phyloP scores from a whole-genome alignment of 2,329 filamentous ascomycete genomes.

The Colletotrichum orchidophilum region DNA sequence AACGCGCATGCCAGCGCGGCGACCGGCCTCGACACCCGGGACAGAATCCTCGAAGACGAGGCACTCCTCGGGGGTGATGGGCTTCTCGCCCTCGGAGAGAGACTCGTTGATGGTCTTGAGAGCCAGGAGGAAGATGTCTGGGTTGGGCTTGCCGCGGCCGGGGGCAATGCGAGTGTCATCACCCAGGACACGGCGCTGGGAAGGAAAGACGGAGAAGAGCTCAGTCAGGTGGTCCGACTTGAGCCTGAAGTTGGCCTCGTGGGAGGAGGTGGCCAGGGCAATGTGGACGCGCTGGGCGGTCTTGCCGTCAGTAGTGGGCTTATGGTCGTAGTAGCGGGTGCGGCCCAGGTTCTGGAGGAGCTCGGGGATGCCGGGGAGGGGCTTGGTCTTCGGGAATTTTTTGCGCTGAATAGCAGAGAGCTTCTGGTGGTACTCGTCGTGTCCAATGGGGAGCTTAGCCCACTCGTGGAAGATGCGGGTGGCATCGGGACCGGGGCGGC shows the following conservation, averaged over 20 bases:
- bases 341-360: slow-evolving; percentile 71
- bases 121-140: slow-evolving; percentile 93
- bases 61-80: slow-evolving; percentile 84
- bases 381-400: slow-evolving; percentile 78
- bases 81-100: slow-evolving; percentile 67
- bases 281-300: slow-evolving; percentile 69
- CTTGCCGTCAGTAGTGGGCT: slow-evolving; percentile 38
- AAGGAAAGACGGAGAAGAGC: slow-evolving; percentile 72
- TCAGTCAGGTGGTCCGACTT: slow-evolving; percentile 74
- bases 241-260: slow-evolving; percentile 75
- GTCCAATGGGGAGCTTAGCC: slow-evolving; percentile 83
- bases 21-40: slow-evolving; percentile 88
- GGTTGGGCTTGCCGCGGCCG: slow-evolving; percentile 91
- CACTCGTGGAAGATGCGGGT: slow-evolving; percentile 74
- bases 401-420: slow-evolving; percentile 72
- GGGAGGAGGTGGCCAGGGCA: slow-evolving; percentile 86
- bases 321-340: slow-evolving; percentile 59
- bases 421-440: slow-evolving; percentile 71
- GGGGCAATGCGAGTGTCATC: slow-evolving; percentile 82
- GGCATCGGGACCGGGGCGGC: slow-evolving; percentile 63
- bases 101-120: slow-evolving; percentile 84
- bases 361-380: slow-evolving; percentile 79
- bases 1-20: slow-evolving; percentile 93
- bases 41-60: slow-evolving; percentile 97
- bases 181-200: slow-evolving; percentile 79